Percentiles rank a stretch among this genome's conserved stretches.
Evolutionary conservation across 192 early-diverging fungal genomes (phyloP).

Genomic region (Ramicandelaber brevisporus): DNA sequence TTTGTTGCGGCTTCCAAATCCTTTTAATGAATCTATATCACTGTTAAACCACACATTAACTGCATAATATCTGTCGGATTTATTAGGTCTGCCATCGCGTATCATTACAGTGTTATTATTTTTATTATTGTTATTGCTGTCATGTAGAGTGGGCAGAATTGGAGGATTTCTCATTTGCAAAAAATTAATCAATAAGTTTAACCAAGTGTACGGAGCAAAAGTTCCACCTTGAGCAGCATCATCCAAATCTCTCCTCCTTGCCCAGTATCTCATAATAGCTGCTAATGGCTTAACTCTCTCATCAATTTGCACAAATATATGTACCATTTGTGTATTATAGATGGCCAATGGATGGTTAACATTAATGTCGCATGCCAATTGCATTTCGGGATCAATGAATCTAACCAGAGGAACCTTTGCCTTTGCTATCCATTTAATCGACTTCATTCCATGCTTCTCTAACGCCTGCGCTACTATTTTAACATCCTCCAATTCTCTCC

Average conservation of each 20-base stretch:
- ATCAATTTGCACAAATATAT: conserved; percentile 70
- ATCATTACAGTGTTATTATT: too few species aligned
- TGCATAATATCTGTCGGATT: conserved; percentile 3
- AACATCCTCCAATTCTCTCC: conserved; percentile 49
- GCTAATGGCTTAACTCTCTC: conserved; percentile 65
- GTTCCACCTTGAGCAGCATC: conserved; percentile 88
- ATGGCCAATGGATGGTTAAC: conserved; percentile 80
- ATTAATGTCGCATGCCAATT: conserved; percentile 78
- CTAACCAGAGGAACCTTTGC: conserved; percentile 89
- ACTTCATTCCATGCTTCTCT: conserved; percentile 57
- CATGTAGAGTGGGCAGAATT: conserved; percentile 66
- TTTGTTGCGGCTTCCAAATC: conserved; percentile 38
- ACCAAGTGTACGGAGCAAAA: conserved; percentile 85
- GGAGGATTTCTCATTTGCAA: conserved; percentile 72
- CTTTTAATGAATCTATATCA: conserved; percentile 31
- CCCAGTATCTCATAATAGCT: conserved; percentile 84
- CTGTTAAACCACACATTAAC: conserved; percentile 53
- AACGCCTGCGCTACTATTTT: conserved; percentile 44
- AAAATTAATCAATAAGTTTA: conserved; percentile 78
- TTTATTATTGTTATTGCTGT: too few species aligned
- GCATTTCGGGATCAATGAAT: conserved; percentile 69
- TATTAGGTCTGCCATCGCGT: conserved; percentile 7
- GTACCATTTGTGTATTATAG: conserved; percentile 71
- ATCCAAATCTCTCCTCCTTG: conserved; percentile 57
- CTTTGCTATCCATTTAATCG: conserved; percentile 44